Percentiles rank a stretch among this genome's conserved stretches.
phyloP scores from a whole-genome alignment of 768 basidiomycete genomes.

The Dentipellis sp. region DNA sequence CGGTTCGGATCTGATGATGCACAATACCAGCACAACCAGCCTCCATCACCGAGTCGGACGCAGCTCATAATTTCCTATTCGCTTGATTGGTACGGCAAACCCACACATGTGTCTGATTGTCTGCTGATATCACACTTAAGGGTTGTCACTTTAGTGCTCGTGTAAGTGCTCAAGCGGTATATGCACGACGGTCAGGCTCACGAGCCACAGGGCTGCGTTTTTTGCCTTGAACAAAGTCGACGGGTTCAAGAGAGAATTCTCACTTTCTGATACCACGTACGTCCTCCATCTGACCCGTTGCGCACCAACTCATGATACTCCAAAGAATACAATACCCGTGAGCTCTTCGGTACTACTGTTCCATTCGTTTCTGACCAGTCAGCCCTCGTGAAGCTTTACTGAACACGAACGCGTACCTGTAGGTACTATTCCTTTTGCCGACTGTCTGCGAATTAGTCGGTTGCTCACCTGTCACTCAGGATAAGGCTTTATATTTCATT shows the following conservation, averaged over 20 bases:
- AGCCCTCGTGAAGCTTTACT: constrained; percentile 39
- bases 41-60: not conserved
- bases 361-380: not conserved
- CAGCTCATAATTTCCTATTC: constrained; percentile 54
- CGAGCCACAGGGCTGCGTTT: constrained; percentile 41
- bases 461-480: constrained; percentile 4
- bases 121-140: constrained; percentile 25
- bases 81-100: constrained; percentile 60
- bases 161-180: constrained; percentile 33
- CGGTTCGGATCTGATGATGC: too few species aligned
- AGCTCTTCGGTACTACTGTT: constrained; percentile 11
- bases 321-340: constrained; percentile 29
- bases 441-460: not conserved
- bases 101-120: not conserved
- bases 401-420: constrained; percentile 75
- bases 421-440: constrained; percentile 13
- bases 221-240: constrained; percentile 52
- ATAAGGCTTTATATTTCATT: constrained; percentile 23
- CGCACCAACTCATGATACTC: constrained; percentile 12
- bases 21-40: too few species aligned
- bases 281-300: constrained; percentile 19
- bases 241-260: constrained; percentile 74
- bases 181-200: not conserved
- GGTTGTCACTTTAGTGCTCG: constrained; percentile 56
- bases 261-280: constrained; percentile 69